A percentile compares a stretch with the other conserved stretches of the same genome.
phyloP scores from a whole-genome alignment of 1,284 basidiomycete genomes.

The Thelephora terrestris region DNA sequence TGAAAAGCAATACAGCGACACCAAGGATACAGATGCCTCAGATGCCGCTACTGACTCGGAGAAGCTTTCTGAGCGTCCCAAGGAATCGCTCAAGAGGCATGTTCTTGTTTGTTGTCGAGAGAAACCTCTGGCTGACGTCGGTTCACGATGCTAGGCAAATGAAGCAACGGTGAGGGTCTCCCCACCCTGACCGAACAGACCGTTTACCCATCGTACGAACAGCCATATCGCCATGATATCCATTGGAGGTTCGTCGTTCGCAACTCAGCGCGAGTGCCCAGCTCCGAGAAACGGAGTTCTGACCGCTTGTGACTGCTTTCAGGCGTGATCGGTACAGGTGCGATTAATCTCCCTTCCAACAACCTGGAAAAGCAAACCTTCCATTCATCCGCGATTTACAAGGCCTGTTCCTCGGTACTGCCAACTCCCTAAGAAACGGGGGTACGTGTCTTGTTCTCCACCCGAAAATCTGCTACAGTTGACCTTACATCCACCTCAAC shows the following conservation, averaged over 20 bases:
- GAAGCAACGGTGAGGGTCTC: conserved; percentile 6
- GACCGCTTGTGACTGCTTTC: conserved; percentile 20
- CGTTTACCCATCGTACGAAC: conserved; percentile 12
- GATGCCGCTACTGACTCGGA: background rate
- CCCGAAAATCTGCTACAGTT: background rate
- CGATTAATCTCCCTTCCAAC: conserved; percentile 15
- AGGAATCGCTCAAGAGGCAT: background rate
- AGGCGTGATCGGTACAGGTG: conserved; percentile 70
- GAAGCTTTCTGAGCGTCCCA: background rate
- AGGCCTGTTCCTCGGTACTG: conserved; percentile 57
- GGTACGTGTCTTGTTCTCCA: conserved; percentile 27
- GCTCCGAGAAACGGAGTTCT: background rate
- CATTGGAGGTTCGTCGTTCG: background rate
- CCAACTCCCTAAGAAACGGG: conserved; percentile 39
- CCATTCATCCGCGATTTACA: conserved; percentile 13
- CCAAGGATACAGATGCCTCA: background rate
- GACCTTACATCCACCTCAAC: background rate
- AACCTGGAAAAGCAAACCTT: conserved; percentile 15
- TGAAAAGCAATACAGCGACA: background rate
- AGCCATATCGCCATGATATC: conserved; percentile 29
- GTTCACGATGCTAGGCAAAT: conserved; percentile 5
- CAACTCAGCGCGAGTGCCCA: background rate
- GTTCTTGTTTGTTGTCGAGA: background rate
- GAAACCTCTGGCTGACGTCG: background rate
- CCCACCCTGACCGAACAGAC: background rate